Base-by-base conservation (phyloP, 2,329 filamentous ascomycete species). In the Pseudocercospora cruenta region DNA sequence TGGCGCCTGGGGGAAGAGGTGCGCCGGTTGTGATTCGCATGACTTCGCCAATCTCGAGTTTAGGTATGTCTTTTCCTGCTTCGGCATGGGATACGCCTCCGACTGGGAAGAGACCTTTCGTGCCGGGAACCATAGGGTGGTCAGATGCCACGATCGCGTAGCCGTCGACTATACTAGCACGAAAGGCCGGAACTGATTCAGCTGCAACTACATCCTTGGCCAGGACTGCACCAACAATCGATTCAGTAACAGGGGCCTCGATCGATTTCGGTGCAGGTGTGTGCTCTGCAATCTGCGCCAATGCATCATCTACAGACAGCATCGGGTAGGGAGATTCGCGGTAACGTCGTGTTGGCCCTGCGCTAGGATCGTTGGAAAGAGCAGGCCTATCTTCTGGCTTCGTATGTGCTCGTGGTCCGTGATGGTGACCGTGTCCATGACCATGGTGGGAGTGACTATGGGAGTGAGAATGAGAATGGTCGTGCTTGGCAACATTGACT, bases 151-250 rank as follows among this genome's bases (percentile, higher is more conserved):
- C 88, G 0, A 96, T 87, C 2, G 95, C 95, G 75, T 99, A 99
- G 0, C 95, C 95, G 78, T 99, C 95, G 0, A 99, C 95, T 47
- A 97, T 98, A 76, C 94, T 98, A 19, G 95, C 95, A 65, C 93
- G 85, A 80, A 96, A 99, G 0, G 94, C 95, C 0, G 95, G 95
- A 0, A 99, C 95, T 7, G 90, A 88, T 76, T 97, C 94, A 3
- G 81, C 81, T 0, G 95, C 93, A 45, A 83, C 86, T 24, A 99
- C 90, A 71, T 96, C 91, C 75, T 93, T 88, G 0, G 94, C 93
- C 1, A 99, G 82, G 0, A 98, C 90, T 8, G 86, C 87, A 7
- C 93, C 93, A 0, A 94, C 86, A 0, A 98, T 81, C 1, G 80
- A 80, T 36, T 85, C 83, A 66, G 90, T 82, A 3, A 96, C 90